These are phyloP conservation scores for Rhizophagus clarus DNA, from an alignment of 192 early-diverging fungal genomes.

Conservation along the genomic window DNA sequence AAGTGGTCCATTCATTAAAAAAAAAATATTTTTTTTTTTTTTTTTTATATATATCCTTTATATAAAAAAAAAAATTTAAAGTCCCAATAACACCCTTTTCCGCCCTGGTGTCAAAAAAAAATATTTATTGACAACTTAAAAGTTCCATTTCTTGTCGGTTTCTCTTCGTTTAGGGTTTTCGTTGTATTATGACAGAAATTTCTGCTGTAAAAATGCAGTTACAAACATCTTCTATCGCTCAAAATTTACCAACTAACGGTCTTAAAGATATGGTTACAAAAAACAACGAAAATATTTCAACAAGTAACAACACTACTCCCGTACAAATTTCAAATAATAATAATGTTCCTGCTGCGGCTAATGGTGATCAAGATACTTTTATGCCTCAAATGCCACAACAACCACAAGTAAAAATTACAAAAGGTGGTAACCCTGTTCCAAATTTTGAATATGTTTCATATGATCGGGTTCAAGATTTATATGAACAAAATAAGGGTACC, in stretches of 20 bases:
- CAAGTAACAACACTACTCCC: background rate
- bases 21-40: no score
- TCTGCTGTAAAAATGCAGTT: background rate
- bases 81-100: background rate
- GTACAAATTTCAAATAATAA: background rate
- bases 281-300: background rate
- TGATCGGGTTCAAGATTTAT: slow-evolving; percentile 21
- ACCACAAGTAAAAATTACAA: slow-evolving; percentile 5
- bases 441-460: slow-evolving; percentile 25
- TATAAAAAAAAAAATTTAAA: background rate
- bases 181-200: background rate
- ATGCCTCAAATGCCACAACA: slow-evolving; percentile 16
- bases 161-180: background rate
- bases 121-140: background rate
- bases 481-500: slow-evolving; percentile 21
- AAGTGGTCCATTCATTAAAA: no score
- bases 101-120: background rate
- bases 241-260: background rate
- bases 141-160: background rate
- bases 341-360: background rate
- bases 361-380: slow-evolving; percentile 3
- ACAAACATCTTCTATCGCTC: background rate
- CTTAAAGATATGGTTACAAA: background rate
- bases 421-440: slow-evolving; percentile 7
- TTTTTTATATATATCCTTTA: background rate